These are phyloP conservation scores for Solanum bulbocastanum DNA, from an alignment of 257 asterid species.

Conservation along the genomic window DNA sequence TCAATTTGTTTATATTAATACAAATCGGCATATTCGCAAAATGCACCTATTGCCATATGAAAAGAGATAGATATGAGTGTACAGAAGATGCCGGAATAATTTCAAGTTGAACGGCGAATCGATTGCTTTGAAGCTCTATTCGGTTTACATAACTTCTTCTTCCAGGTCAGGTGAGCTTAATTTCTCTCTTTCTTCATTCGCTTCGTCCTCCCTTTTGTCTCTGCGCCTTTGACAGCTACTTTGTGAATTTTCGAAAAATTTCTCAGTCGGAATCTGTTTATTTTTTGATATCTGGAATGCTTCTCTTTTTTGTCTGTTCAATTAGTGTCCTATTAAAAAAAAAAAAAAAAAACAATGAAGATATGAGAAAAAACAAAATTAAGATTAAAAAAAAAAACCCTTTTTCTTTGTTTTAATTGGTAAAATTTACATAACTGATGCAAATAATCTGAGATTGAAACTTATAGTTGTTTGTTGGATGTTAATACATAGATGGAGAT, in stretches of 20 bases:
- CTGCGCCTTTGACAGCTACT: not conserved
- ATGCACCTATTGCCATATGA: not conserved
- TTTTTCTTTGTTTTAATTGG: not conserved
- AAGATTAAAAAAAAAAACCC: not conserved
- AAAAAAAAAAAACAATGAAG: not conserved
- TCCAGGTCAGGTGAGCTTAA: not conserved
- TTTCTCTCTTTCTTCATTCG: not conserved
- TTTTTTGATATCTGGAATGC: not conserved
- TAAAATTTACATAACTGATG: not conserved
- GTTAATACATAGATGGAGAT: not conserved
- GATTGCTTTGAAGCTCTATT: not conserved
- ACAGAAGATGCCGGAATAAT: not conserved
- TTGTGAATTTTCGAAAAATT: not conserved
- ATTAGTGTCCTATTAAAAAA: not conserved
- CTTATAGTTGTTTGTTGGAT: not conserved
- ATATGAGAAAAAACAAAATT: not conserved
- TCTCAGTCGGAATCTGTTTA: not conserved
- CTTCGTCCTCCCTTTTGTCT: not conserved
- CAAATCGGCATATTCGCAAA: not conserved
- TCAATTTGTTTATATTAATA: fast-evolving
- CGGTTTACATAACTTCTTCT: too few relatives aligned
- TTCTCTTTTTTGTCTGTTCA: not conserved
- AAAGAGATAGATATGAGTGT: not conserved
- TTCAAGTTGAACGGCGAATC: not conserved
- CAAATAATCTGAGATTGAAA: not conserved